Conservation (phyloP, 2,329 filamentous ascomycete genomes). For the Celoporthe dispersa region DNA sequence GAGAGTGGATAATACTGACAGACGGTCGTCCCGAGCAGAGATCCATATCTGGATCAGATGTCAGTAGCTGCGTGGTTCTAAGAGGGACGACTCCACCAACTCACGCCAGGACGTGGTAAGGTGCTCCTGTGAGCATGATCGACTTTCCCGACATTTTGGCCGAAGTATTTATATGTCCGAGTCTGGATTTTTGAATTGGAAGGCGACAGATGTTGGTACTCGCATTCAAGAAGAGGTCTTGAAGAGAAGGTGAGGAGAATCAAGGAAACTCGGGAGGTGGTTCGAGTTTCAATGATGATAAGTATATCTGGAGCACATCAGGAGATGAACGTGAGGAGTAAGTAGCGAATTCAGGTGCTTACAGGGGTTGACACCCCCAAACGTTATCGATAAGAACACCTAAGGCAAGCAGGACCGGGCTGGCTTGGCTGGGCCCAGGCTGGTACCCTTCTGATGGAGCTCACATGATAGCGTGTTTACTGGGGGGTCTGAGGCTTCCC, state of each 20-base stretch:
- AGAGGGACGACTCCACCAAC: slow-evolving; percentile 4
- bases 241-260: not conserved
- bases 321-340: not conserved
- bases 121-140: slow-evolving; percentile 65
- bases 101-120: slow-evolving; percentile 79
- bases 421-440: not conserved
- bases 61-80: slow-evolving; percentile 22
- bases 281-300: slow-evolving; percentile 13
- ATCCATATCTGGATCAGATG: slow-evolving; percentile 70
- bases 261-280: not conserved
- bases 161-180: not conserved
- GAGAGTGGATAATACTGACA: slow-evolving; percentile 63
- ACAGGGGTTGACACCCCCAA: not conserved
- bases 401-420: not conserved
- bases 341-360: not conserved
- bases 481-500: slow-evolving; percentile 4
- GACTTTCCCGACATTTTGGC: slow-evolving; percentile 50
- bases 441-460: slow-evolving; percentile 6
- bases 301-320: not conserved
- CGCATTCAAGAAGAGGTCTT: not conserved
- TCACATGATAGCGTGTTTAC: slow-evolving; percentile 28
- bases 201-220: not conserved
- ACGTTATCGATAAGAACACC: slow-evolving; percentile 24
- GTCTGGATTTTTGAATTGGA: not conserved
- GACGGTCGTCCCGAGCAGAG: slow-evolving; percentile 82